Evolutionary conservation across 2,329 filamentous ascomycete genomes (phyloP).

Genomic region (Bretziella fagacearum): DNA sequence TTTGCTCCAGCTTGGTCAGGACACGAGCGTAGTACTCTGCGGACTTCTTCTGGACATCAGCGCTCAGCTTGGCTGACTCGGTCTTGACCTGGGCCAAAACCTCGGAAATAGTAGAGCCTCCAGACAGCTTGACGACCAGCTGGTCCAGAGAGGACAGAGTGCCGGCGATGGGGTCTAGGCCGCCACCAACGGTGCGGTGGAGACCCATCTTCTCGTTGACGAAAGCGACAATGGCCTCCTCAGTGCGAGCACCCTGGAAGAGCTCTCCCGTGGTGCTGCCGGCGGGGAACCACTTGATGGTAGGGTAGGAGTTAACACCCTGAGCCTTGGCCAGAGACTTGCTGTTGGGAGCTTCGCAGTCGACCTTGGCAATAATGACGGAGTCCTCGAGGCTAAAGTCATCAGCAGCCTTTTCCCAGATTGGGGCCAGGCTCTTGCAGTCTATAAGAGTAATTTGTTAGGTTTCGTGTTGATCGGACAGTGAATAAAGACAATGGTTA

Average conservation of each 20-base stretch:
- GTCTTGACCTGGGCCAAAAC: slow-evolving; percentile 56
- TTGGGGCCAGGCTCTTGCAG: slow-evolving; percentile 87
- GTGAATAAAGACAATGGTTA: too few relatives aligned
- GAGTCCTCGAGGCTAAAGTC: slow-evolving; percentile 63
- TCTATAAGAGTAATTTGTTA: slow-evolving; percentile 35
- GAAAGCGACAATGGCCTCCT: slow-evolving; percentile 61
- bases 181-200: slow-evolving; percentile 65
- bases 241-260: slow-evolving; percentile 62
- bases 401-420: slow-evolving; percentile 71
- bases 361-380: slow-evolving; percentile 85
- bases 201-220: slow-evolving; percentile 82
- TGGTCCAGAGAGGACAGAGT: slow-evolving; percentile 64
- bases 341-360: slow-evolving; percentile 74
- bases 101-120: slow-evolving; percentile 36
- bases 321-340: slow-evolving; percentile 62
- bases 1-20: slow-evolving; percentile 66
- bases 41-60: slow-evolving; percentile 51
- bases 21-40: slow-evolving; percentile 90
- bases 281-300: slow-evolving; percentile 93
- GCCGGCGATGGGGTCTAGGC: slow-evolving; percentile 61
- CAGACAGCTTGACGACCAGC: slow-evolving; percentile 57
- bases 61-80: slow-evolving; percentile 48
- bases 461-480: not conserved
- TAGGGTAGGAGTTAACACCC: slow-evolving; percentile 75
- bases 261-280: slow-evolving; percentile 54